These are phyloP conservation scores for Blastocystis sp. DNA, from an alignment of 352 stramenopile species.

Conservation along the genomic window DNA sequence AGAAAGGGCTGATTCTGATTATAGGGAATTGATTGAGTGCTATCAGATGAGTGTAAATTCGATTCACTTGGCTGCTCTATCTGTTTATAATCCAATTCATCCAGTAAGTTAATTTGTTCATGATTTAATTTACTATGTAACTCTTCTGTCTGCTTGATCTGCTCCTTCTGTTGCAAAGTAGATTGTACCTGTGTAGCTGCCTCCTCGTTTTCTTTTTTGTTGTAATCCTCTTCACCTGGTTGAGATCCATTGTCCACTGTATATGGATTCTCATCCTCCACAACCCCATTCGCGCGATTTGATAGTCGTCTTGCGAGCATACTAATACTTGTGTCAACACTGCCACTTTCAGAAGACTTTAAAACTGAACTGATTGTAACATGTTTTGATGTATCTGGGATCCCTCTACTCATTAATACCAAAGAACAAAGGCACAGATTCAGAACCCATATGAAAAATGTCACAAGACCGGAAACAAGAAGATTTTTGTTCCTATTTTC, in stretches of 20 bases:
- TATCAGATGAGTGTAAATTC: background rate
- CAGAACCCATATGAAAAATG: constrained; percentile 42
- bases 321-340: background rate
- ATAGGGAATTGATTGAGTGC: background rate
- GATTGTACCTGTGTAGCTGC: background rate
- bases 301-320: background rate
- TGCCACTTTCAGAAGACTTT: background rate
- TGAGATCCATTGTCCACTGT: background rate
- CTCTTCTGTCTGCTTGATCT: background rate
- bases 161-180: background rate
- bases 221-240: background rate
- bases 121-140: background rate
- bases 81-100: background rate
- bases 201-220: background rate
- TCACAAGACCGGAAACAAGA: constrained; percentile 31
- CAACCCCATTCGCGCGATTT: background rate
- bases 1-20: background rate
- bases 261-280: background rate
- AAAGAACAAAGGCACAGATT: background rate
- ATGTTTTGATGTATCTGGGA: background rate
- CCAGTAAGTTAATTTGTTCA: background rate
- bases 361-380: background rate
- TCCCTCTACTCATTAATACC: background rate
- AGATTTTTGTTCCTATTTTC: background rate
- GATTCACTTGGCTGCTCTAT: background rate